Evolutionary conservation across 345 rosid species (phyloP), one percentile per base, ranked within the genome.

Genomic region (Zanthoxylum bungeanum): DNA sequence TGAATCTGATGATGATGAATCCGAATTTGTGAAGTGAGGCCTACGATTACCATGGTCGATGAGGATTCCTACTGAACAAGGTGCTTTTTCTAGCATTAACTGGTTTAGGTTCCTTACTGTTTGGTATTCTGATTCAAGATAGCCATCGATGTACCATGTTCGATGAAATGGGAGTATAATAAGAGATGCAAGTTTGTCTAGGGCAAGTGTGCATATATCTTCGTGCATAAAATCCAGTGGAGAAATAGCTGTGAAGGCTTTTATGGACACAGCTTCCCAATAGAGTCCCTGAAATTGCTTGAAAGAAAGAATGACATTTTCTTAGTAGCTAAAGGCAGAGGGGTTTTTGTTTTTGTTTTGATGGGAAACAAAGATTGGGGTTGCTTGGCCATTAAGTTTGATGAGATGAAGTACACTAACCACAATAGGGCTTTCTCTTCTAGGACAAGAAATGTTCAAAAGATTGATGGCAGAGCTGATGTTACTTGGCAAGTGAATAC

Each of bases 101-200:
- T 36, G 19, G 28, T 74, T 74, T 8, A 73, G 36, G 37, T 17
- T 51, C 63, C 81, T 69, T 11, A 58, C 3, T 0, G 16, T 22
- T 25, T 17, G 62, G 37, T 34, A 44, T 47, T 78, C 77, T 0
- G 63, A 64, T 27, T 67, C 79, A 3, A 76, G 9, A 0, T 62
- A 34, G 21, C 85, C 83, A 34, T 77, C 79, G 6, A 24, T 53
- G 14, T 60, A 67, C 83, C 81, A 74, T 42, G 62, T 79, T 12
- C 71, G 42, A 47, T 83, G 86, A 12, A 83, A 83, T 21, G 84
- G 86, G 42, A 77, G 77, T 14, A 77, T 70, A 1, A 80, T 37
- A 7, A 83, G 27, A 27, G 71, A 60, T 0, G 80, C 66, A 0
- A 8, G 68, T 7, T 78, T 73, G 31, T 70, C 77, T 9, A 80